Conservation (phyloP, 257 asterid genomes). For the Gentiana dahurica region DNA sequence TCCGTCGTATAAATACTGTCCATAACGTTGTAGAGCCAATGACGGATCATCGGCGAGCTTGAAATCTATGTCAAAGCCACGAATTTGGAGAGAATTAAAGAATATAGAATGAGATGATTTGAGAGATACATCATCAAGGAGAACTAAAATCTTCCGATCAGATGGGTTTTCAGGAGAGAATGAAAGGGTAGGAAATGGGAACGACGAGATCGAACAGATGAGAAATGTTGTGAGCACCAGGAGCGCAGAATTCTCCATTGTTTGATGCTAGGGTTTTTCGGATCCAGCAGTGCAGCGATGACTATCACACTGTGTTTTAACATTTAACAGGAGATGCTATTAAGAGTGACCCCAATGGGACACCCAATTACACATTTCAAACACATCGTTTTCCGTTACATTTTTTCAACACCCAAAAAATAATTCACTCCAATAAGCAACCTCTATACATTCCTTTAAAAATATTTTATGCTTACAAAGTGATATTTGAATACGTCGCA, state of each 20-base stretch:
- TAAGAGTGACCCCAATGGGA: too few relatives aligned
- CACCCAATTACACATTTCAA: too few relatives aligned
- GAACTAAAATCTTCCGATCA: slow-evolving; percentile 54
- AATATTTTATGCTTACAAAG: too few relatives aligned
- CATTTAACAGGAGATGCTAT: too few relatives aligned
- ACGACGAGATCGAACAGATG: slow-evolving; percentile 20
- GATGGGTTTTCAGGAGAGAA: slow-evolving; percentile 56
- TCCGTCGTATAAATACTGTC: slow-evolving; percentile 68
- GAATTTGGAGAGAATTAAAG: slow-evolving; percentile 44
- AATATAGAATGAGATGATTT: slow-evolving; percentile 71
- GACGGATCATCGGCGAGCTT: slow-evolving; percentile 70
- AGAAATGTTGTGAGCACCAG: slow-evolving; percentile 11
- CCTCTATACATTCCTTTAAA: too few relatives aligned
- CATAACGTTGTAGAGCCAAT: slow-evolving; percentile 53
- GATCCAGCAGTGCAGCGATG: neutral
- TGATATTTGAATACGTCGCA: too few relatives aligned
- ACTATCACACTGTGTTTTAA: too few relatives aligned
- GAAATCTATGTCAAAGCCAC: slow-evolving; percentile 66
- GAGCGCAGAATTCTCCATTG: slow-evolving; percentile 3
- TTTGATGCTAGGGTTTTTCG: slow-evolving; percentile 14
- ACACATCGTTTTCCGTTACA: too few relatives aligned
- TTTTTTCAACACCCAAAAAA: too few relatives aligned
- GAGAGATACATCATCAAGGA: slow-evolving; percentile 63
- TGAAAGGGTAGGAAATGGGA: slow-evolving; percentile 30
- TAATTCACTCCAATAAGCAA: too few relatives aligned